A percentile compares a stretch with the other conserved stretches of the same genome.
Conservation (phyloP, 352 stramenopile genomes). For the Phytopythium vexans region DNA sequence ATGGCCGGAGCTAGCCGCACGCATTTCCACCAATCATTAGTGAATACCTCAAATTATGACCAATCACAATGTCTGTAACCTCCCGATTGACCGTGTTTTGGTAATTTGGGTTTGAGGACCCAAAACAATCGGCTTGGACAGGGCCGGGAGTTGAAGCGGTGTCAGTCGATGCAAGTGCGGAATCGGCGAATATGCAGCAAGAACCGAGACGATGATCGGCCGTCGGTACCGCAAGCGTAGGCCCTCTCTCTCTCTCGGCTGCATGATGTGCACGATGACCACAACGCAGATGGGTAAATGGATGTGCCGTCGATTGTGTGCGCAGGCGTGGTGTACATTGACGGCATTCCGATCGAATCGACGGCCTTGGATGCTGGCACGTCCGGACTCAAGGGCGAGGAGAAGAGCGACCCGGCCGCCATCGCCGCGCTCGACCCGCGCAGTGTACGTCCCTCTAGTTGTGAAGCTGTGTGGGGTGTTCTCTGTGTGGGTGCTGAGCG, state of each 20-base stretch:
- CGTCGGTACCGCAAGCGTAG: constrained; percentile 53
- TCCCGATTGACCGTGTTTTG: constrained; percentile 3
- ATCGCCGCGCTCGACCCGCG: constrained; percentile 48
- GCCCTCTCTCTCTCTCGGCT: constrained; percentile 5
- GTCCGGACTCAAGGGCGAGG: constrained; percentile 32
- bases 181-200: not conserved
- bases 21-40: constrained; percentile 33
- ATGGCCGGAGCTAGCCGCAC: constrained; percentile 43
- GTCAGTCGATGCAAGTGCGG: not conserved
- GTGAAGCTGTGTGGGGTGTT: not conserved
- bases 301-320: not conserved
- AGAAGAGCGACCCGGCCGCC: constrained; percentile 34
- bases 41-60: constrained; percentile 4
- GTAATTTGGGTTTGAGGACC: not conserved
- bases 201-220: constrained; percentile 34
- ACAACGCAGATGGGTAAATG: no score
- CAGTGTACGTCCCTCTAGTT: constrained; percentile 24
- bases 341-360: constrained; percentile 72
- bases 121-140: constrained; percentile 2
- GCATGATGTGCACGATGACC: not conserved
- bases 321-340: constrained; percentile 64
- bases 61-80: constrained; percentile 6
- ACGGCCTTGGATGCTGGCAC: constrained; percentile 44
- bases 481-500: not conserved
- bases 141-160: constrained; percentile 6